Evolutionary conservation across 345 rosid genomes (phyloP).

Genomic region (Noccaea bulbosa): DNA sequence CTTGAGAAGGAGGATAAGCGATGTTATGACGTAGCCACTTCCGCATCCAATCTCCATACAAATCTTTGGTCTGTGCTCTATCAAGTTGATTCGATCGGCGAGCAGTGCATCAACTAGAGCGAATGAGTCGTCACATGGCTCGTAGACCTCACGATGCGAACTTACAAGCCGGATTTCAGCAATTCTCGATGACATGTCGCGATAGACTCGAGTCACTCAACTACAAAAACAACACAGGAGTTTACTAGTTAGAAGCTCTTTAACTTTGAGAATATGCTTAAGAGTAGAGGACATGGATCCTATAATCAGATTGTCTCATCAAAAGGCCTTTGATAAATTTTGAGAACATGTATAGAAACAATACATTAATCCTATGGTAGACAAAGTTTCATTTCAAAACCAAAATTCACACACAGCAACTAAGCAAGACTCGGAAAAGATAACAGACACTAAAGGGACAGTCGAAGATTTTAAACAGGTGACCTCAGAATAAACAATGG

Average conservation of each 20-base stretch:
- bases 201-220: background rate
- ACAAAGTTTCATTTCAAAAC: too few relatives aligned
- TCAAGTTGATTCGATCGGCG: slow-evolving; percentile 59
- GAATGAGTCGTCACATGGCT: slow-evolving; percentile 95
- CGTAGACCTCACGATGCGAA: slow-evolving; percentile 86
- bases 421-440: too few relatives aligned
- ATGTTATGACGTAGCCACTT: slow-evolving; percentile 86
- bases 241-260: background rate
- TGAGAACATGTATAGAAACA: too few relatives aligned
- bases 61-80: slow-evolving; percentile 62
- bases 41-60: slow-evolving; percentile 89
- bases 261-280: background rate
- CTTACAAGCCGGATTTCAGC: slow-evolving; percentile 82
- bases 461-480: too few relatives aligned
- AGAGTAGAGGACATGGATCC: background rate
- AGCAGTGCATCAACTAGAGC: slow-evolving; percentile 87
- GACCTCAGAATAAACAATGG: too few relatives aligned
- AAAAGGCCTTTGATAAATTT: too few relatives aligned
- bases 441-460: too few relatives aligned
- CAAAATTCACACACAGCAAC: too few relatives aligned
- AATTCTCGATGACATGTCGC: slow-evolving; percentile 49
- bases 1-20: slow-evolving; percentile 73
- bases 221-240: slow-evolving; percentile 16
- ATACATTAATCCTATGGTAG: too few relatives aligned
- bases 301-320: too few relatives aligned